phyloP scores from a whole-genome alignment of 352 stramenopile species.

The Chrysophaeum taylorii region DNA sequence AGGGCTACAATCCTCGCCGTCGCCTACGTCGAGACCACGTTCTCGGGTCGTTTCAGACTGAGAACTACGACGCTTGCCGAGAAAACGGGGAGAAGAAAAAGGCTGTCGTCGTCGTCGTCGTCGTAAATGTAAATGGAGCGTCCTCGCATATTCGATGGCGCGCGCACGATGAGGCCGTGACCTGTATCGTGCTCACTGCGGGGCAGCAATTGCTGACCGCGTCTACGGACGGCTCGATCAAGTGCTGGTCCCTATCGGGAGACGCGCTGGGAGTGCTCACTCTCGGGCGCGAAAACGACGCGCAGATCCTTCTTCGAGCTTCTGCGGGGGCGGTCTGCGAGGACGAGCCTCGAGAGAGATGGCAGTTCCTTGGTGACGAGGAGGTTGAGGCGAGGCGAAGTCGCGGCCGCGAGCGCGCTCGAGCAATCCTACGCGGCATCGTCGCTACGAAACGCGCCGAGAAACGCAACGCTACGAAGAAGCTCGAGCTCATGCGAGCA shows the following conservation, averaged over 20 bases:
- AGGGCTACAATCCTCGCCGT: slow-evolving; percentile 15
- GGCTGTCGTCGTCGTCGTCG: background rate
- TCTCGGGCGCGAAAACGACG: slow-evolving; percentile 12
- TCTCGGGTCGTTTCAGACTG: slow-evolving; percentile 5
- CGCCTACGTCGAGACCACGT: slow-evolving; percentile 7
- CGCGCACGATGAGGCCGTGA: slow-evolving; percentile 15
- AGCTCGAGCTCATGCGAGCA: background rate
- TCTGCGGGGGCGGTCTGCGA: no score
- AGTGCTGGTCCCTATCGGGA: slow-evolving; percentile 9
- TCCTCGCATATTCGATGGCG: background rate
- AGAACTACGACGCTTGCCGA: background rate
- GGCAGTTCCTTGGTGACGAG: background rate
- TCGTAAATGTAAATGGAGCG: slow-evolving; percentile 4
- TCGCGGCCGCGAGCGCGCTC: background rate
- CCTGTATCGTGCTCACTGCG: background rate
- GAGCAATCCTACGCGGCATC: background rate
- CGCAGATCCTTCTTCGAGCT: background rate
- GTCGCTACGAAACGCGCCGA: background rate
- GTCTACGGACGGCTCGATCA: slow-evolving; percentile 11
- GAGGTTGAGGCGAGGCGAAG: background rate
- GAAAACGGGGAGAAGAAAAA: background rate
- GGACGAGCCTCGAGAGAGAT: no score
- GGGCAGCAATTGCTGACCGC: slow-evolving; percentile 12
- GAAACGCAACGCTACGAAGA: no score
- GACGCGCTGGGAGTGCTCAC: slow-evolving; percentile 17